Percentiles rank a stretch among this genome's conserved stretches.
phyloP scores from a whole-genome alignment of 2,329 filamentous ascomycete species.

The Bipolaris bicolor region DNA sequence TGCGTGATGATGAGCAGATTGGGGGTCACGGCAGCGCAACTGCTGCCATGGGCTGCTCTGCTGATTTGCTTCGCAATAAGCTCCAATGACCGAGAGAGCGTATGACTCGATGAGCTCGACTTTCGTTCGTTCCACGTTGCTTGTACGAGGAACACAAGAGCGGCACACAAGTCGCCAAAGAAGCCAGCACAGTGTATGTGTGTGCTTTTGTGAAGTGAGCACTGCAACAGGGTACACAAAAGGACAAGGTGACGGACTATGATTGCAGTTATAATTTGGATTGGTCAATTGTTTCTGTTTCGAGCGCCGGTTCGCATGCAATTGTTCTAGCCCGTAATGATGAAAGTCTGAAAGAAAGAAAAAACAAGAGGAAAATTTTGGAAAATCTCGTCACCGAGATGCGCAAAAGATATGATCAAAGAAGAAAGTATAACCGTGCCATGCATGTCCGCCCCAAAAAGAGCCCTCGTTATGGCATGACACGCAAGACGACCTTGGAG shows the following conservation, averaged over 20 bases:
- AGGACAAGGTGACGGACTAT: neutral
- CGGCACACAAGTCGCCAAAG: constrained; percentile 10
- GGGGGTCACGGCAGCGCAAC: neutral
- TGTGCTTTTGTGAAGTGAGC: neutral
- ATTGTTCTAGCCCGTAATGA: constrained; percentile 30
- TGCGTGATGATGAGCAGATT: constrained; percentile 4
- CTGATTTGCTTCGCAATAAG: constrained; percentile 7
- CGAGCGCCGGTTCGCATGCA: constrained; percentile 37
- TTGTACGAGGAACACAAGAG: constrained; percentile 15
- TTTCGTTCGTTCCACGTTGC: constrained; percentile 41
- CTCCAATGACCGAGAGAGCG: constrained; percentile 7
- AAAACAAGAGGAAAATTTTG: neutral
- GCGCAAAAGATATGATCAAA: constrained; percentile 9
- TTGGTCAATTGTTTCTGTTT: constrained; percentile 35
- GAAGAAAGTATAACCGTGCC: constrained; percentile 10
- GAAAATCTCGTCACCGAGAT: constrained; percentile 8
- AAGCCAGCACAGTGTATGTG: neutral
- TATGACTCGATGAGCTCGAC: constrained; percentile 21
- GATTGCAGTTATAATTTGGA: neutral
- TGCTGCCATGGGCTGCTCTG: neutral
- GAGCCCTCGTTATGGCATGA: constrained; percentile 8
- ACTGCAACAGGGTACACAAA: neutral
- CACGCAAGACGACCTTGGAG: constrained; percentile 12
- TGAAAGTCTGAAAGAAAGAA: constrained; percentile 11
- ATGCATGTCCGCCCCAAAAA: constrained; percentile 12